Percentiles rank a stretch among this genome's conserved stretches.
Evolutionary conservation across 208 protist species (phyloP).

Genomic region (Entamoeba dispar): DNA sequence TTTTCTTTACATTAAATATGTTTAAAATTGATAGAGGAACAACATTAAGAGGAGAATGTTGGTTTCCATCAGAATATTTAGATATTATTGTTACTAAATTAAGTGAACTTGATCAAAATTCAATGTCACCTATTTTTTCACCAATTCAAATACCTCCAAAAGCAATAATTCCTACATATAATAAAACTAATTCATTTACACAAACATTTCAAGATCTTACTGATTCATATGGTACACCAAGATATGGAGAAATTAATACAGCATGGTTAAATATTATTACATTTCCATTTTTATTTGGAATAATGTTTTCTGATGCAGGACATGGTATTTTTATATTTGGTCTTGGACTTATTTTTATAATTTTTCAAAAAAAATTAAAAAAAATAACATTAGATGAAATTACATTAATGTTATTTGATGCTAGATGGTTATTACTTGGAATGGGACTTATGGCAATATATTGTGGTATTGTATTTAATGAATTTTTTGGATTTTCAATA

Average conservation of each 20-base stretch:
- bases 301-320: slow-evolving; percentile 97
- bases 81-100: neutral
- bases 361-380: slow-evolving; percentile 13
- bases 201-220: slow-evolving; percentile 79
- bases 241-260: slow-evolving; percentile 47
- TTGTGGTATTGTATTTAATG: slow-evolving; percentile 42
- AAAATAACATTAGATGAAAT: slow-evolving; percentile 1
- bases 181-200: slow-evolving; percentile 83
- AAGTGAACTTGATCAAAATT: neutral
- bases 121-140: neutral
- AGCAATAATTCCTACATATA: slow-evolving; percentile 71
- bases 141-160: neutral
- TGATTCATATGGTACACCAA: slow-evolving; percentile 79
- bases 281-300: slow-evolving; percentile 96
- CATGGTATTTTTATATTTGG: slow-evolving; percentile 57
- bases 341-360: slow-evolving; percentile 15
- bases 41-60: neutral
- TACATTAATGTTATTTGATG: slow-evolving; percentile 16
- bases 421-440: slow-evolving; percentile 39
- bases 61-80: neutral
- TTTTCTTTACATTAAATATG: neutral
- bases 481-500: slow-evolving; percentile 33
- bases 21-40: neutral
- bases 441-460: slow-evolving; percentile 36
- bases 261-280: slow-evolving; percentile 48